These are phyloP conservation scores for Maudiozyma bulderi DNA, from an alignment of 805 yeast genomes.

Conservation along the genomic window DNA sequence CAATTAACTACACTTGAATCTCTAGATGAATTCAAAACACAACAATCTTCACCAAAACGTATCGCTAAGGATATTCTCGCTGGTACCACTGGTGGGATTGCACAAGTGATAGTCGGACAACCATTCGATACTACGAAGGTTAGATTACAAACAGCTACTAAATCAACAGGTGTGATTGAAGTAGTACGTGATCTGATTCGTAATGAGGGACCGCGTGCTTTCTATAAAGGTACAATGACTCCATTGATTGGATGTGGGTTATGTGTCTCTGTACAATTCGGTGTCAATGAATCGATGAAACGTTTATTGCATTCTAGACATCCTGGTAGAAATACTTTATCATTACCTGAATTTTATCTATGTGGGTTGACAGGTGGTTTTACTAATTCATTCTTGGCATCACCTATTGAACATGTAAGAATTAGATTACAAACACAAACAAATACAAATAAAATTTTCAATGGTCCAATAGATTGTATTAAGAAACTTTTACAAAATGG, in stretches of 20 bases:
- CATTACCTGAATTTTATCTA: conserved; percentile 58
- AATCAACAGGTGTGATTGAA: conserved; percentile 60
- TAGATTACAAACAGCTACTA: conserved; percentile 78
- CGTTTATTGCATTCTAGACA: conserved; percentile 41
- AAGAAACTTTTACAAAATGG: conserved; percentile 43
- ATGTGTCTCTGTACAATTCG: conserved; percentile 92
- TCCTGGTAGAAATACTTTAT: conserved; percentile 30
- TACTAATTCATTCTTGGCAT: conserved; percentile 78
- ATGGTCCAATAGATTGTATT: conserved; percentile 41
- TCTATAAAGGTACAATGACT: conserved; percentile 88
- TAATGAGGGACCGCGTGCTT: conserved; percentile 78
- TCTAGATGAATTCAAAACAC: conserved; percentile 2
- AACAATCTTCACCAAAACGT: conserved; percentile 2
- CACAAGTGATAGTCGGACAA: conserved; percentile 92
- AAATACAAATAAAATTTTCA: conserved; percentile 37
- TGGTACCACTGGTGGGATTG: conserved; percentile 92
- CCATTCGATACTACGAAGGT: conserved; percentile 95
- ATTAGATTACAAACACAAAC: conserved; percentile 80
- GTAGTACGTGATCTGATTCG: conserved; percentile 61
- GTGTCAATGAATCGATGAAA: conserved; percentile 91
- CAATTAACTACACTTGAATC: conserved; percentile 8
- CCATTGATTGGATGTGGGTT: conserved; percentile 97
- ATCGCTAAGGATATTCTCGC: conserved; percentile 66
- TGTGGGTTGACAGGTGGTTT: conserved; percentile 91
- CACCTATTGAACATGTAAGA: conserved; percentile 93